Conservation (phyloP, 192 early-diverging fungal species). For the Entomortierella chlamydospora region DNA sequence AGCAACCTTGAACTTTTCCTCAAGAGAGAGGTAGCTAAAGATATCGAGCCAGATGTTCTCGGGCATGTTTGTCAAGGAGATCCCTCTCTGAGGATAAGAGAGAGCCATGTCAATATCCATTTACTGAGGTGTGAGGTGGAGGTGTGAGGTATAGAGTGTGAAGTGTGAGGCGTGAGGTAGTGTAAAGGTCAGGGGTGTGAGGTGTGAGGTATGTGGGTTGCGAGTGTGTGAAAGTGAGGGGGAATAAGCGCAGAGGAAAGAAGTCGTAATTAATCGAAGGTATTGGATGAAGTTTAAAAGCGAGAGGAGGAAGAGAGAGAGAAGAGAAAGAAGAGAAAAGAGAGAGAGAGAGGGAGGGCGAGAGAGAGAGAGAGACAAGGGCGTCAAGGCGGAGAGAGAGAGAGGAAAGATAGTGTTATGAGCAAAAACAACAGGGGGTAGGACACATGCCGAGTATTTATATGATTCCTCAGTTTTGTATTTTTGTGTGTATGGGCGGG, state of each 20-base stretch:
- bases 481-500: neutral
- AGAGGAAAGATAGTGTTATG: neutral
- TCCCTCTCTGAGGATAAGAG: neutral
- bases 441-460: conserved; percentile 15
- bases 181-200: neutral
- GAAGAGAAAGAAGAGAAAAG: neutral
- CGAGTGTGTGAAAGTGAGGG: neutral
- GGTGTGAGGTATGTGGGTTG: neutral
- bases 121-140: neutral
- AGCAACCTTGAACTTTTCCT: conserved; percentile 42
- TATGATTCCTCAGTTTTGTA: neutral
- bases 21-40: conserved; percentile 46
- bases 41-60: conserved; percentile 54
- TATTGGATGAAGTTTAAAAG: neutral
- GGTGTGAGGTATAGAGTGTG: neutral
- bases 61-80: conserved; percentile 26
- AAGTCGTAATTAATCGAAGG: neutral
- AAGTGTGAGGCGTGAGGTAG: neutral
- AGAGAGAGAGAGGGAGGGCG: neutral
- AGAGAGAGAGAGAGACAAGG: neutral
- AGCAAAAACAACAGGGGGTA: neutral
- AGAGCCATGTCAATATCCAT: conserved; percentile 26
- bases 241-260: neutral
- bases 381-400: neutral
- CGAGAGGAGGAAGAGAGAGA: neutral